A percentile compares a stretch with the other conserved stretches of the same genome.
These are phyloP conservation scores for Aspergillus clavatus DNA, from an alignment of 2,329 filamentous ascomycete genomes.

Conservation along the genomic window DNA sequence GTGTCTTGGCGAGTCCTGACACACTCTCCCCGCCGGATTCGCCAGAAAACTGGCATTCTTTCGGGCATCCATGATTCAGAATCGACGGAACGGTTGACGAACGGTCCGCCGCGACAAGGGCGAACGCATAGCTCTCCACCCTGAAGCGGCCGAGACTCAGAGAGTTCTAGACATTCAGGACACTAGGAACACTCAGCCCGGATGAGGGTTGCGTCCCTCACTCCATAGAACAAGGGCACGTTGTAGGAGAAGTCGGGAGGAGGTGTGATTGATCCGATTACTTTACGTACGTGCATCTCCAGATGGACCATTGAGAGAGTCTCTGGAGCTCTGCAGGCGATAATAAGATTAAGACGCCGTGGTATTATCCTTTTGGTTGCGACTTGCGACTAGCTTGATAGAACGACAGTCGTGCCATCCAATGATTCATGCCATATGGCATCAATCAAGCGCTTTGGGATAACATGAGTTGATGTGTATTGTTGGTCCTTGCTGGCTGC, in stretches of 20 bases:
- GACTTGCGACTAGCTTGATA: background rate
- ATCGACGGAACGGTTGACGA: background rate
- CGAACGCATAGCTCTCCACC: constrained; percentile 5
- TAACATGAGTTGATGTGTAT: too few species aligned
- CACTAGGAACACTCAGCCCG: constrained; percentile 4
- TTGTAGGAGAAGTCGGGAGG: constrained; percentile 2
- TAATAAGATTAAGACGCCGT: too few species aligned
- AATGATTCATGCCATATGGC: background rate
- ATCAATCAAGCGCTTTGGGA: background rate
- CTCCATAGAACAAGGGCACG: constrained; percentile 1
- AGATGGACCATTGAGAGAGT: constrained; percentile 8
- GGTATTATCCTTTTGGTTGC: too few species aligned
- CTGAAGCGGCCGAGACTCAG: background rate
- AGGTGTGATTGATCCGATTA: too few species aligned
- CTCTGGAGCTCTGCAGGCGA: too few species aligned
- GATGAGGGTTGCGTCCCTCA: constrained; percentile 1
- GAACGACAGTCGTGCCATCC: background rate
- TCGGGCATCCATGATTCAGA: constrained; percentile 14
- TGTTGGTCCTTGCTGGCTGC: too few species aligned
- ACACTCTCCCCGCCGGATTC: background rate
- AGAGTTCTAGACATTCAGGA: constrained; percentile 9
- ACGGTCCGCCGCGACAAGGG: constrained; percentile 3
- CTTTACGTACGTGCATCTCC: constrained; percentile 13
- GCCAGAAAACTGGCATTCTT: background rate
- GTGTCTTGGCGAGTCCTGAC: constrained; percentile 11